Percentiles rank a stretch among this genome's conserved stretches.
Conservation (phyloP, 345 rosid species). For the Eucalyptus sp. region DNA sequence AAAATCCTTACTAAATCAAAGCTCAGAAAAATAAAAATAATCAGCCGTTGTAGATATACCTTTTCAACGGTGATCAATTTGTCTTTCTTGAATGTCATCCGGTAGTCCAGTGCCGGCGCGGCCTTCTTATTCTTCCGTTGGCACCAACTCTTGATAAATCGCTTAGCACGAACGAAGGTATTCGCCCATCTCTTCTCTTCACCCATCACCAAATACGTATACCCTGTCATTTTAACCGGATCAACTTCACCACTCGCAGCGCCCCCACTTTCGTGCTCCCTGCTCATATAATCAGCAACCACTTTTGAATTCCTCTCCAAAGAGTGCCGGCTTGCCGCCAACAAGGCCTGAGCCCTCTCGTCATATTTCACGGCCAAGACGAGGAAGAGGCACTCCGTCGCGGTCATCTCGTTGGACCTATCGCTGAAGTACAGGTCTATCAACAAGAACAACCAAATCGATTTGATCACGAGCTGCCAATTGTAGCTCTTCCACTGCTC, state of each 20-base stretch:
- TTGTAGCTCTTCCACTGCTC: too few relatives aligned
- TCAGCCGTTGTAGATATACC: neutral
- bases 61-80: too few relatives aligned
- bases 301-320: neutral
- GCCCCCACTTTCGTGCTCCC: neutral
- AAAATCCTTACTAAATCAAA: neutral
- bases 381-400: neutral
- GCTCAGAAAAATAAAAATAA: neutral
- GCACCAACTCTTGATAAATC: too few relatives aligned
- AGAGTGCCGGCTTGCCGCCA: neutral
- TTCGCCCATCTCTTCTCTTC: neutral
- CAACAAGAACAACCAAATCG: too few relatives aligned
- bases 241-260: neutral
- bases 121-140: too few relatives aligned
- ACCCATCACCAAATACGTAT: neutral
- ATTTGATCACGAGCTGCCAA: too few relatives aligned
- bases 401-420: too few relatives aligned
- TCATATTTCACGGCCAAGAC: neutral
- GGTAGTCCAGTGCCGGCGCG: too few relatives aligned
- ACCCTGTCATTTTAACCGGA: neutral
- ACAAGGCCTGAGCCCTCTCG: neutral
- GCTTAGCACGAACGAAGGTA: too few relatives aligned
- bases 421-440: too few relatives aligned
- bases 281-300: neutral
- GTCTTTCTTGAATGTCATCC: too few relatives aligned